Conservation (phyloP, 2,329 filamentous ascomycete species). For the Chaetomium globosum region DNA sequence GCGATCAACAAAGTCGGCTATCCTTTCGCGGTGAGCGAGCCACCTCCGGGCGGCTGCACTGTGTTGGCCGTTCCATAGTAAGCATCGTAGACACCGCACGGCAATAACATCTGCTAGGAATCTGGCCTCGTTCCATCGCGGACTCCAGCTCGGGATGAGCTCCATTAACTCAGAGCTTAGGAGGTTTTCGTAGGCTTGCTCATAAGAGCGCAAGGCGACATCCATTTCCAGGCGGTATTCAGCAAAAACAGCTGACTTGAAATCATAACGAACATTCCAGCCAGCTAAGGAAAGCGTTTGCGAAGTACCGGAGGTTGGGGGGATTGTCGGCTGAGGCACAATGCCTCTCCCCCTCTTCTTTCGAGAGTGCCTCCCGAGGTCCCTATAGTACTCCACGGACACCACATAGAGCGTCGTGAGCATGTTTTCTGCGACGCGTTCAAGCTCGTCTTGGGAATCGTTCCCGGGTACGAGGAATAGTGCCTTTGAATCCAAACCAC, state of each 20-base stretch:
- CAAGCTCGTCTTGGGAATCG: conserved; percentile 70
- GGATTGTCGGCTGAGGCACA: conserved; percentile 77
- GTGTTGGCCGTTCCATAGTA: conserved; percentile 78
- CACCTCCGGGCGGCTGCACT: conserved; percentile 79
- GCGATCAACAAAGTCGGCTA: conserved; percentile 76
- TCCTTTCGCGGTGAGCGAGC: conserved; percentile 73
- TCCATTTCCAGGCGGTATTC: conserved; percentile 95
- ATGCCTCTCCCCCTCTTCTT: conserved; percentile 82
- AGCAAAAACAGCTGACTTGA: conserved; percentile 87
- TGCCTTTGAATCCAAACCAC: conserved; percentile 78
- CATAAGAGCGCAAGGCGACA: conserved; percentile 79
- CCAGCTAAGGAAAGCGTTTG: conserved; percentile 81
- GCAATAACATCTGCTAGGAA: conserved; percentile 79
- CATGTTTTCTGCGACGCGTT: conserved; percentile 72
- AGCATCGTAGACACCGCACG: conserved; percentile 77
- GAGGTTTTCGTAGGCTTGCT: conserved; percentile 81
- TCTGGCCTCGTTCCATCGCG: conserved; percentile 91
- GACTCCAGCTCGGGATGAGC: conserved; percentile 84
- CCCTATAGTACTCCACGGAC: conserved; percentile 87
- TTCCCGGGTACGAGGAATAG: conserved; percentile 83
- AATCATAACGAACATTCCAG: conserved; percentile 94
- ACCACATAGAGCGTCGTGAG: conserved; percentile 72
- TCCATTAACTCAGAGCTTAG: conserved; percentile 84
- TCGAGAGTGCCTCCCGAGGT: conserved; percentile 87
- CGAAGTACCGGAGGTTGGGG: conserved; percentile 80